Percentiles rank a stretch among this genome's conserved stretches.
Conservation (phyloP, 2,329 filamentous ascomycete species). For the Trichoderma endophyticum region DNA sequence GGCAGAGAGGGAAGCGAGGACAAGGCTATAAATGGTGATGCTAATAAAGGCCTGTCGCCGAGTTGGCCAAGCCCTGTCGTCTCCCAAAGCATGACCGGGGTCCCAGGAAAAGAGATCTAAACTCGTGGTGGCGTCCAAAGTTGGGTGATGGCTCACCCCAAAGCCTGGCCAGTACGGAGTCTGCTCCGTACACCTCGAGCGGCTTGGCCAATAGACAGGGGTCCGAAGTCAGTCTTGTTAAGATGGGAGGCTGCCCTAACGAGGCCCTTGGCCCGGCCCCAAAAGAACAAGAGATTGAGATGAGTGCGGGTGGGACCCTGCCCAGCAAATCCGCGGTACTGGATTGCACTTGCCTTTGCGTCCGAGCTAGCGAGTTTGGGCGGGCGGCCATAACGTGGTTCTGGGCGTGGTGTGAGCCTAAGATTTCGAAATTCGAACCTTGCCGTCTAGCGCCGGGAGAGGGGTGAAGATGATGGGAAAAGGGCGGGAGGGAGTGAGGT, state of each 20-base stretch:
- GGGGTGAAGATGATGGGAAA: slow-evolving; percentile 3
- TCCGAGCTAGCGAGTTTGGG: slow-evolving; percentile 28
- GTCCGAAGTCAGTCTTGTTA: slow-evolving; percentile 1
- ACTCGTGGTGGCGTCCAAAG: slow-evolving; percentile 35
- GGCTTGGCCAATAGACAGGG: slow-evolving; percentile 17
- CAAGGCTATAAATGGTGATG: slow-evolving; percentile 20
- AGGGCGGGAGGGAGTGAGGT: neutral
- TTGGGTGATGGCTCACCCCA: slow-evolving; percentile 26
- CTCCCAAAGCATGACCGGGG: slow-evolving; percentile 20
- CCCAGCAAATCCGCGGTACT: slow-evolving; percentile 33
- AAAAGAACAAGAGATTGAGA: slow-evolving; percentile 18
- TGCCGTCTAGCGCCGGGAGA: slow-evolving; percentile 1
- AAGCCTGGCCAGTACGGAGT: slow-evolving; percentile 17
- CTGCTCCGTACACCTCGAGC: slow-evolving; percentile 16
- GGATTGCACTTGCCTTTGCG: slow-evolving; percentile 33
- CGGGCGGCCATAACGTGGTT: slow-evolving; percentile 24
- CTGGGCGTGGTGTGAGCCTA: slow-evolving; percentile 14
- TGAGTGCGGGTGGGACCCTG: slow-evolving; percentile 25
- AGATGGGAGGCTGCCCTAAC: slow-evolving; percentile 19
- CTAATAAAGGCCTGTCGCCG: slow-evolving; percentile 21
- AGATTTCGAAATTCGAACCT: neutral
- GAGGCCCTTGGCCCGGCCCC: slow-evolving; percentile 15
- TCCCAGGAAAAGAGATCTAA: slow-evolving; percentile 32
- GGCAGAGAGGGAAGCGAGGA: slow-evolving; percentile 14
- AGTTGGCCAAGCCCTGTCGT: slow-evolving; percentile 19